phyloP scores from a whole-genome alignment of 2,329 filamentous ascomycete genomes.

The Coniochaeta prunicola region DNA sequence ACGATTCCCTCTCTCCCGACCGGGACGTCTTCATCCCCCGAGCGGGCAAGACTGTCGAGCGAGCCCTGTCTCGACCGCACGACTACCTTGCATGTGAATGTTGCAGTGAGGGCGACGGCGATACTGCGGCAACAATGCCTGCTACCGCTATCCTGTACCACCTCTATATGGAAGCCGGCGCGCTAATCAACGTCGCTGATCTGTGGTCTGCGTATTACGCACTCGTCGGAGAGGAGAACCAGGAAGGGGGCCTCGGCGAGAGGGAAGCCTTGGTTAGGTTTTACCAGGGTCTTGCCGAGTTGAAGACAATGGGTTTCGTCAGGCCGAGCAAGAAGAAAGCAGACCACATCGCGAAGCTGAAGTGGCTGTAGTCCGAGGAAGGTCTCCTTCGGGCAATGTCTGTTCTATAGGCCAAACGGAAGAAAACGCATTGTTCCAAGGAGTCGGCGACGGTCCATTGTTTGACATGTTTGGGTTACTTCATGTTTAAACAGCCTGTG shows the following conservation, averaged over 20 bases:
- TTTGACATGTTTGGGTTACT: not conserved
- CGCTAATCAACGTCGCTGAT: constrained; percentile 71
- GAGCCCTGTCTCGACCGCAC: constrained; percentile 63
- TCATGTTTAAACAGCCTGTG: not conserved
- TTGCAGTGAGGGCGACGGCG: constrained; percentile 43
- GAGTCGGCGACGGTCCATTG: not conserved
- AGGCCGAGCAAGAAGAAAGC: constrained; percentile 86
- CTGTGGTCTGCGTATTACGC: constrained; percentile 70
- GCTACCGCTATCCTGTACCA: constrained; percentile 70
- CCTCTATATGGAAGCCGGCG: constrained; percentile 70
- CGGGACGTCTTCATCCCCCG: constrained; percentile 69
- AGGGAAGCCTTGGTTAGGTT: constrained; percentile 65
- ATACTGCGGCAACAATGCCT: constrained; percentile 55
- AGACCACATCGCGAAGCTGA: constrained; percentile 87
- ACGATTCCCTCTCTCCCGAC: constrained; percentile 63
- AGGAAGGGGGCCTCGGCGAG: constrained; percentile 33
- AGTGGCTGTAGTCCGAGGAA: constrained; percentile 51
- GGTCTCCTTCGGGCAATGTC: not conserved
- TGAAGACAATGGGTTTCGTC: constrained; percentile 79
- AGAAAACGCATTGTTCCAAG: constrained; percentile 6
- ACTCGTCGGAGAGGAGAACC: constrained; percentile 38
- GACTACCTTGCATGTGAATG: constrained; percentile 72
- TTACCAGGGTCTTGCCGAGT: constrained; percentile 76
- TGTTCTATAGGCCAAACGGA: not conserved
- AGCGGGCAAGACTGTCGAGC: constrained; percentile 63